Evolutionary conservation across 2,329 filamentous ascomycete species (phyloP).

Genomic region (Fusarium algeriense): DNA sequence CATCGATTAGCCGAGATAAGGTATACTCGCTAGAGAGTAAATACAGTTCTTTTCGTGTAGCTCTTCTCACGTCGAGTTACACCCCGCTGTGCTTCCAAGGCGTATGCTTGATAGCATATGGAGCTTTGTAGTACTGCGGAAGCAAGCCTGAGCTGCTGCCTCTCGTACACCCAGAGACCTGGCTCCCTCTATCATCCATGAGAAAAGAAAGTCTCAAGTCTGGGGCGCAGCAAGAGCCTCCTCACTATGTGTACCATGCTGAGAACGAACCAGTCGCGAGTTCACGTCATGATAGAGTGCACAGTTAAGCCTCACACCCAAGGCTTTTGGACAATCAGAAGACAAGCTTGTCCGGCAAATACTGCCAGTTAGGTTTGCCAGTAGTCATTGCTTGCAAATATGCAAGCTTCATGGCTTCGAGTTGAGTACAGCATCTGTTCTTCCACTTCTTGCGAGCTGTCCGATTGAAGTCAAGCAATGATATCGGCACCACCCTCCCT

Average conservation of each 20-base stretch:
- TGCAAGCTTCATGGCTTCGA: not conserved
- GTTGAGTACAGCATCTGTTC: not conserved
- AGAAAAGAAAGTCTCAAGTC: not conserved
- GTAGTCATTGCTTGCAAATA: no score
- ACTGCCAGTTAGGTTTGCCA: no score
- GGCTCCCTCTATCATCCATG: not conserved
- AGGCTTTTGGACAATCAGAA: no score
- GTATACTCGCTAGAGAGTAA: not conserved
- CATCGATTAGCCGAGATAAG: not conserved
- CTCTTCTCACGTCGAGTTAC: not conserved
- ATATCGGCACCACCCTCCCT: not conserved
- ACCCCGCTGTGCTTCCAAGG: not conserved
- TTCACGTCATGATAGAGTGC: not conserved
- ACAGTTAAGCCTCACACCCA: not conserved
- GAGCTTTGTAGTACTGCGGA: not conserved
- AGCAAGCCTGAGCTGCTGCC: not conserved
- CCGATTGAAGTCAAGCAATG: not conserved
- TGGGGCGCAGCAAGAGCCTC: not conserved
- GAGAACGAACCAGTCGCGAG: not conserved
- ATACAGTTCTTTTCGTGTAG: constrained; percentile 6
- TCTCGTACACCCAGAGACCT: not conserved
- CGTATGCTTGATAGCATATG: not conserved
- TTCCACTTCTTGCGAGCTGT: not conserved
- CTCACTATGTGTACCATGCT: accelerated
- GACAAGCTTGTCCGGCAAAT: not conserved